These are phyloP conservation scores for Spiromastix sp. DNA, from an alignment of 2,329 filamentous ascomycete genomes.

Conservation along the genomic window DNA sequence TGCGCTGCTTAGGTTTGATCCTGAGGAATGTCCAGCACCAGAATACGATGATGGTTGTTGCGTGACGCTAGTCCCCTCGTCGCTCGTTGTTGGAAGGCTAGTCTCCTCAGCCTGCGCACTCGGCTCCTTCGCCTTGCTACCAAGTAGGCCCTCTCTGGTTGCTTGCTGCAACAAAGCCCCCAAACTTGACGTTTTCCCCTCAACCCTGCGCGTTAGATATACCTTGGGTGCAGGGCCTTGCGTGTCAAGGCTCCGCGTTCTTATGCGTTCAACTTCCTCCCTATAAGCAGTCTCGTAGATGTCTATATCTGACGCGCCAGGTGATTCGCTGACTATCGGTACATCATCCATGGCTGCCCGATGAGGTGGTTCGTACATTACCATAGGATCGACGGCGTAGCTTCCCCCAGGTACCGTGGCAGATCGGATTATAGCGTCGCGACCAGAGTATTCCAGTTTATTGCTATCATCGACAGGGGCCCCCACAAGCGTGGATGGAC, in stretches of 20 bases:
- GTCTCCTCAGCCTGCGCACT: no score
- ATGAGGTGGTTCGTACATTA: neutral
- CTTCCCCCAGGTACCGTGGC: neutral
- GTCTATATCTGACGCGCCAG: conserved; percentile 71
- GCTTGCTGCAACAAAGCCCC: conserved; percentile 21
- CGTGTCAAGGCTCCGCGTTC: conserved; percentile 28
- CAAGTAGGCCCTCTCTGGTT: neutral
- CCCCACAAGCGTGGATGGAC: conserved; percentile 42
- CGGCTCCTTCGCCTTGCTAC: neutral
- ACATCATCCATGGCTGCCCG: neutral
- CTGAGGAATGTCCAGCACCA: neutral
- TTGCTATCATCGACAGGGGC: conserved; percentile 32
- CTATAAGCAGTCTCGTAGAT: conserved; percentile 85
- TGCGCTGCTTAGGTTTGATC: neutral
- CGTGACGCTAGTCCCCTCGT: neutral
- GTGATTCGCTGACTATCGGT: conserved; percentile 53
- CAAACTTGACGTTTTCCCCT: conserved; percentile 25
- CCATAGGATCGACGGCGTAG: neutral
- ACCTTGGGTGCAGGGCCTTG: conserved; percentile 43
- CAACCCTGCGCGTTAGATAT: conserved; percentile 45
- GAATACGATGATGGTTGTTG: neutral
- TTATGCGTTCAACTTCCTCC: conserved; percentile 67
- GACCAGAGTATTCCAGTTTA: conserved; percentile 1
- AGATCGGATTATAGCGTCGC: neutral
- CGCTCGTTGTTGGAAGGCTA: no score